A percentile compares a stretch with the other conserved stretches of the same genome.
These are phyloP conservation scores for Rhodomyrtus psidioides DNA, from an alignment of 441 rosid genomes.

Conservation along the genomic window DNA sequence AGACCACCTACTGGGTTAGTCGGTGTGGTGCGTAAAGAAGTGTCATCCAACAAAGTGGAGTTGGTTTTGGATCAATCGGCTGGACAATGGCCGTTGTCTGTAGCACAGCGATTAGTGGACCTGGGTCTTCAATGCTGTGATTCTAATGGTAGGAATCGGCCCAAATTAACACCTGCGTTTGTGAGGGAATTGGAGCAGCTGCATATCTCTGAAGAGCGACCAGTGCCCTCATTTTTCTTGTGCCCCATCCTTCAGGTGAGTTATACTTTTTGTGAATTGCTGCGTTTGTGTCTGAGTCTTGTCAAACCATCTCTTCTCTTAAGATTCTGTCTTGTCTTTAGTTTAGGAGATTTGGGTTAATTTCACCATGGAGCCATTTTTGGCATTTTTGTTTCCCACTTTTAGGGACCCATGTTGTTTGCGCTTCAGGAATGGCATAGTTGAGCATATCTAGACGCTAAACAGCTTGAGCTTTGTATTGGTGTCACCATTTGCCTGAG, in stretches of 20 bases:
- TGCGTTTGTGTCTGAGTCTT: not conserved
- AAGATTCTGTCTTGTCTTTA: not conserved
- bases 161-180: conserved; percentile 46
- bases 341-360: not conserved
- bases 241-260: conserved; percentile 68
- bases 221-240: conserved; percentile 53
- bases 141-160: conserved; percentile 33
- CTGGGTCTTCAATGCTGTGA: conserved; percentile 63
- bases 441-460: not conserved
- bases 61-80: conserved; percentile 53
- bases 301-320: not conserved
- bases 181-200: conserved; percentile 59
- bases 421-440: not conserved
- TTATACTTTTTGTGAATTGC: not conserved
- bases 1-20: conserved; percentile 46
- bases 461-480: not conserved
- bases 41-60: conserved; percentile 28
- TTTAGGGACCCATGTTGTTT: not conserved
- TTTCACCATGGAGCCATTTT: not conserved
- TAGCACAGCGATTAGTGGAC: conserved; percentile 35
- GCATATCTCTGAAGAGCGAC: conserved; percentile 43
- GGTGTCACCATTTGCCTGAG: not conserved
- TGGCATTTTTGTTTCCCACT: not conserved
- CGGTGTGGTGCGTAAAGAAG: conserved; percentile 39
- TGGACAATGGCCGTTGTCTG: conserved; percentile 56